Base-by-base conservation (phyloP, 495 filamentous ascomycete genomes). In the Talaromyces ruber region DNA sequence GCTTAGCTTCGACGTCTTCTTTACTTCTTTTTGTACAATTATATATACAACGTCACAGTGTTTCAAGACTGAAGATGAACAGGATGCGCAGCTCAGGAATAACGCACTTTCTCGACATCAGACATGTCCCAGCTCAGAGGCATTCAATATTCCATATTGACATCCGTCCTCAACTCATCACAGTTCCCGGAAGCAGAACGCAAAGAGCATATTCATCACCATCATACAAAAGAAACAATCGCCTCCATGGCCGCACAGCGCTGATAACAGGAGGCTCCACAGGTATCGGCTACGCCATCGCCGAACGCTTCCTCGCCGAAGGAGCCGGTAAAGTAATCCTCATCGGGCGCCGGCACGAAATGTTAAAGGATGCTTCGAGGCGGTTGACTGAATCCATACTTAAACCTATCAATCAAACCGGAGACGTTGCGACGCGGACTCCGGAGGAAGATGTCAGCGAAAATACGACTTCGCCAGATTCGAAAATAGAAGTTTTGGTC, bases 201-300 rank as follows among this genome's bases (percentile, higher is more conserved):
- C n/a, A 47, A 53, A 28, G 21, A 34, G 24, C 22, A 47, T 24
- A 39, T 34, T 39, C 30, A 14, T 32, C 26, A 57, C 6, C 54
- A 37, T 18, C 28, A 34, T 12, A 59, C 18, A 45, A 21, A 29
- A 6, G 8, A 30, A 50, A n/a, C 11, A 16, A 60, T 16, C 68
- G 73, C 21, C 73, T 83, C 32, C 57, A 66, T 16, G 74, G 73
- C 37, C 79, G 80, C 58, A 79, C 70, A 54, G 80, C 74, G 63
- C 71, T 89, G 67, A 79, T 89, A 62, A 88, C 85, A 5, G 86
- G 86, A 26, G 84, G 79, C 0, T 82, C 82, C 21, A 82, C 84
- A 6, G 86, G 86, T 0, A 88, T 89, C 63, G 86, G 86, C n/a
- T 76, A 76, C 55, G 76, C 82, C 24, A 91, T 93, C 63, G 89